Conservation (phyloP, 139 green algal species). For the Haematococcus lacustris region DNA sequence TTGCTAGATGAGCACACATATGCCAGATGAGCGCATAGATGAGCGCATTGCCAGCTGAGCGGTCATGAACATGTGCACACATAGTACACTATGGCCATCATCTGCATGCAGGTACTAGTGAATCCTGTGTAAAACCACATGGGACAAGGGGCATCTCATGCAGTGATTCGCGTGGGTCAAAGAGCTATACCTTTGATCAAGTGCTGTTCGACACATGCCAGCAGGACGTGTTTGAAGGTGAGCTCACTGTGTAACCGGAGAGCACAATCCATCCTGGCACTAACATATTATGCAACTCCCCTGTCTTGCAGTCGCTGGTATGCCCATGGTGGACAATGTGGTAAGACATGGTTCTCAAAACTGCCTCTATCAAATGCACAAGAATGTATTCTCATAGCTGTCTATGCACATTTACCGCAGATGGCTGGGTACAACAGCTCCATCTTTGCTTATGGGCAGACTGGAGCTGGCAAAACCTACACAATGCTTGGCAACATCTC, state of each 20-base stretch:
- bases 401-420: no score
- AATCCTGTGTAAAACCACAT: constrained; percentile 4
- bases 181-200: constrained; percentile 48
- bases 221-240: constrained; percentile 53
- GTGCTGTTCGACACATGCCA: constrained; percentile 39
- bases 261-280: neutral
- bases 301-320: constrained; percentile 47
- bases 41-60: no score
- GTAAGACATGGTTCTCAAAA: no score
- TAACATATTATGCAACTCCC: neutral
- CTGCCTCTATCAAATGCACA: no score
- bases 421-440: constrained; percentile 69
- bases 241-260: neutral
- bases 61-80: neutral
- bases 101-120: neutral
- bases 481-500: constrained; percentile 57
- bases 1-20: neutral
- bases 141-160: constrained; percentile 11
- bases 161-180: constrained; percentile 18
- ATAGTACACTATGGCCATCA: neutral
- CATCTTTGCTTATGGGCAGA: constrained; percentile 78
- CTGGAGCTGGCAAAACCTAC: constrained; percentile 68
- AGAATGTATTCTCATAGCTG: no score
- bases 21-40: neutral
- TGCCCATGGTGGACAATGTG: constrained; percentile 64